Base-by-base conservation (phyloP, 371 early-diverging fungal genomes). In the Cokeromyces recurvatus region DNA sequence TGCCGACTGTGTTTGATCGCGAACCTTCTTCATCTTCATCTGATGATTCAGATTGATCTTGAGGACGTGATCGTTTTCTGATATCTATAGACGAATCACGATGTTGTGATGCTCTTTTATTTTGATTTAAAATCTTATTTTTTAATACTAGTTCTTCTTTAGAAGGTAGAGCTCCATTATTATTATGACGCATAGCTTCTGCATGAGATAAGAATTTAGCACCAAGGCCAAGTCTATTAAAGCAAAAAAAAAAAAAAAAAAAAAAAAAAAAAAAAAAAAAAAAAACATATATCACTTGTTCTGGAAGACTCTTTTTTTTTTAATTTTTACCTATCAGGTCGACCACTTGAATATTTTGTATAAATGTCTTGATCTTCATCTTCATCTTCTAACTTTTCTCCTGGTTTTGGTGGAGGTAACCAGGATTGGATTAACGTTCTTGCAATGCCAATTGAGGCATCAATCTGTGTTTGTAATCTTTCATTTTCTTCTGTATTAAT, bases 141-240 rank as follows among this genome's bases (percentile, higher is more conserved):
- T 72, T 62, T 7, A 73, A 39, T 11, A 62, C 47, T 19, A 60
- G 42, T 40, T 66, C 67, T 40, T 74, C 55, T 24, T 74, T 59
- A 9, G 77, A 65, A 4, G 62, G 49, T 7, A 56, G 39, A 0
- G 62, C 48, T 4, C 43, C 34, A 19, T 60, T 58, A 15, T 73
- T 51, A 22, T 74, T 60, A 20, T 73, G 76, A 11, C 75, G 62
- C 64, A 69, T 77, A 4, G 77, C 77, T 25, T 81, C 79, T 36
- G 59, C 65, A 50, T 81, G 81, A 4, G 79, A 78, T 16, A 81
- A 54, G 39, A 56, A 81, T 39, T 78, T 81, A 24, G 81, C 81
- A 3, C 81, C 81, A 2, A 81, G 53, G 1, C 81, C 81, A 32
- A 81, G 57, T 45, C 81, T 81, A 57, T 31, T 19, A 39, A 4